These are phyloP conservation scores for Gossypium lobatum DNA, from an alignment of 441 rosid species.

Conservation along the genomic window DNA sequence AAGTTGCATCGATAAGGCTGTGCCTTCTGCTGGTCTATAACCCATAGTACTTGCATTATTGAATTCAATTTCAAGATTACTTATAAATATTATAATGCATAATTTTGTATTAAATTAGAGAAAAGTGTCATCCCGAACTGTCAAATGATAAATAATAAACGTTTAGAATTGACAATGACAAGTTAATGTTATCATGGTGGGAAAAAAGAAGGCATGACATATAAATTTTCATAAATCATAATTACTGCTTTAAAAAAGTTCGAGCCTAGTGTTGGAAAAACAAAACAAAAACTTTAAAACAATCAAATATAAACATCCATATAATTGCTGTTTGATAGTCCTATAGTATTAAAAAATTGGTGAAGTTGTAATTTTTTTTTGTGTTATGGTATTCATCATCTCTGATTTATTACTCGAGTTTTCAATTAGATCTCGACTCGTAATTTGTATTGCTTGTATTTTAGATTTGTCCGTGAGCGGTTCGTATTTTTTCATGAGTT, in stretches of 20 bases:
- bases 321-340: background rate
- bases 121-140: too few species aligned
- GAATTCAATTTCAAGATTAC: background rate
- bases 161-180: background rate
- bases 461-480: fast-evolving
- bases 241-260: background rate
- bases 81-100: too few species aligned
- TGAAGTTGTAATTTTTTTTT: background rate
- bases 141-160: background rate
- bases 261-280: too few species aligned
- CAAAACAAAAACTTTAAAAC: background rate
- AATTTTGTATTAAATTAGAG: too few species aligned
- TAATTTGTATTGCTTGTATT: too few species aligned
- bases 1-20: slow-evolving; percentile 1
- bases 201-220: too few species aligned
- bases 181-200: background rate
- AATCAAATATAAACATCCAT: background rate
- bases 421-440: too few species aligned
- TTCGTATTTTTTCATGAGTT: too few species aligned
- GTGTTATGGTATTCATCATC: too few species aligned
- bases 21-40: background rate
- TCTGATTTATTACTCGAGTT: too few species aligned
- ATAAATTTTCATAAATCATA: background rate
- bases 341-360: background rate
- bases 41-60: background rate